These are phyloP conservation scores for Diplodia corticola DNA, from an alignment of 2,329 filamentous ascomycete genomes.

Conservation along the genomic window DNA sequence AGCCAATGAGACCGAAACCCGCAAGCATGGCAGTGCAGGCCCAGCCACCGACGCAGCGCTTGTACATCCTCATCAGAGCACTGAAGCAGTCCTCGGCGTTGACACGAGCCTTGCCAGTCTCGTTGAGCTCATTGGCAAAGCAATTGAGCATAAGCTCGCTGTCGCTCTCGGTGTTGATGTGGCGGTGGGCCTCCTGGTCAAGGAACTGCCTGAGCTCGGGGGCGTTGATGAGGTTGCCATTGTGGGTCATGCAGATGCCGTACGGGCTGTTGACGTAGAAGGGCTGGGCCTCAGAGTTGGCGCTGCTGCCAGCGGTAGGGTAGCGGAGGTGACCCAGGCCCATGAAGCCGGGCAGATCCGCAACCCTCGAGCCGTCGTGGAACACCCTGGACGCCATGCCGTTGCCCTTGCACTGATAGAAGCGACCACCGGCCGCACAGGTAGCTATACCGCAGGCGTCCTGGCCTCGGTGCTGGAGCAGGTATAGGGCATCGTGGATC, in stretches of 20 bases:
- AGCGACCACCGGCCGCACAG: slow-evolving; percentile 71
- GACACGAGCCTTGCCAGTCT: slow-evolving; percentile 77
- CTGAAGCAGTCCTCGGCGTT: slow-evolving; percentile 77
- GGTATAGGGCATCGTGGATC: slow-evolving; percentile 44
- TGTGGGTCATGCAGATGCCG: slow-evolving; percentile 78
- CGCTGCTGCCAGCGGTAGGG: slow-evolving; percentile 82
- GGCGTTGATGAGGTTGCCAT: slow-evolving; percentile 85
- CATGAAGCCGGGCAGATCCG: slow-evolving; percentile 80
- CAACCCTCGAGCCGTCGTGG: slow-evolving; percentile 71
- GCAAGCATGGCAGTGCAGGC: slow-evolving; percentile 82
- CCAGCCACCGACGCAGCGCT: slow-evolving; percentile 71
- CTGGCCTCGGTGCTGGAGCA: slow-evolving; percentile 65
- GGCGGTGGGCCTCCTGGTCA: slow-evolving; percentile 75
- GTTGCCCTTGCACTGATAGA: slow-evolving; percentile 88
- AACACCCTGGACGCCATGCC: slow-evolving; percentile 87
- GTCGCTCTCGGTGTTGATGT: slow-evolving; percentile 89
- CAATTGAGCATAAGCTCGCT: slow-evolving; percentile 87
- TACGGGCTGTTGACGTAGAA: slow-evolving; percentile 89
- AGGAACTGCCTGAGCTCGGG: slow-evolving; percentile 68
- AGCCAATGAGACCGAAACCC: slow-evolving; percentile 76
- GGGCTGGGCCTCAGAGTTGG: slow-evolving; percentile 83
- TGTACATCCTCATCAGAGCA: slow-evolving; percentile 70
- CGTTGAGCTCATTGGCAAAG: slow-evolving; percentile 78
- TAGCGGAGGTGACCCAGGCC: slow-evolving; percentile 85
- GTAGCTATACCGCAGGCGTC: slow-evolving; percentile 85